A percentile compares a stretch with the other conserved stretches of the same genome.
These are phyloP conservation scores for Solanum okadae DNA, from an alignment of 257 asterid species.

Conservation along the genomic window DNA sequence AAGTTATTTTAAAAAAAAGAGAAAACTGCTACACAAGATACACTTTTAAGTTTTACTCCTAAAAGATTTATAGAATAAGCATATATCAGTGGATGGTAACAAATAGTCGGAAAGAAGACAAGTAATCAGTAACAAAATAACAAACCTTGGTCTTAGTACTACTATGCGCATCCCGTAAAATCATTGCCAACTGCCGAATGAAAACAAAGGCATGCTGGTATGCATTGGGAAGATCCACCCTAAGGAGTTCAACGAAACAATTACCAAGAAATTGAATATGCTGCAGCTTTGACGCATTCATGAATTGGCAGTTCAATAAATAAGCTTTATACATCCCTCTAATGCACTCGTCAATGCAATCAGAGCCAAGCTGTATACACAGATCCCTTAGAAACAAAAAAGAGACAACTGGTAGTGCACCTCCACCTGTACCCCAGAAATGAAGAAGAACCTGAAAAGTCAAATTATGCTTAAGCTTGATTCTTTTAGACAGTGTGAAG, in stretches of 20 bases:
- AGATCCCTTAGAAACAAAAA: constrained; percentile 77
- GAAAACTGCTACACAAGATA: neutral
- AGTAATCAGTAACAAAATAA: neutral
- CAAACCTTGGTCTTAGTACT: constrained; percentile 46
- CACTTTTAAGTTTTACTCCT: neutral
- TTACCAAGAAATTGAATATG: constrained; percentile 84
- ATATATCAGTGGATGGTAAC: neutral
- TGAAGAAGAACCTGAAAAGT: constrained; percentile 76
- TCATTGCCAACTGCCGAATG: constrained; percentile 84
- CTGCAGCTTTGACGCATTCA: constrained; percentile 70
- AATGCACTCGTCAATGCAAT: constrained; percentile 75
- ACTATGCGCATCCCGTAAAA: constrained; percentile 57
- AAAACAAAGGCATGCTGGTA: constrained; percentile 83
- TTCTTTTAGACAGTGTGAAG: neutral
- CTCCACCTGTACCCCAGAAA: constrained; percentile 95
- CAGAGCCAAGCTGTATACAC: constrained; percentile 70
- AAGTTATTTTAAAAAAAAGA: neutral
- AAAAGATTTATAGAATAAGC: neutral
- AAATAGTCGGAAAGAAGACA: neutral
- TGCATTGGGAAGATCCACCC: constrained; percentile 69
- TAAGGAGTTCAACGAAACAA: constrained; percentile 69
- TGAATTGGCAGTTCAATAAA: constrained; percentile 73
- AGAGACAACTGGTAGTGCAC: constrained; percentile 85
- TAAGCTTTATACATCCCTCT: constrained; percentile 92
- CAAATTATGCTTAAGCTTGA: neutral